Evolutionary conservation across 208 protist genomes (phyloP).

Genomic region (Leishmania tarentolae): DNA sequence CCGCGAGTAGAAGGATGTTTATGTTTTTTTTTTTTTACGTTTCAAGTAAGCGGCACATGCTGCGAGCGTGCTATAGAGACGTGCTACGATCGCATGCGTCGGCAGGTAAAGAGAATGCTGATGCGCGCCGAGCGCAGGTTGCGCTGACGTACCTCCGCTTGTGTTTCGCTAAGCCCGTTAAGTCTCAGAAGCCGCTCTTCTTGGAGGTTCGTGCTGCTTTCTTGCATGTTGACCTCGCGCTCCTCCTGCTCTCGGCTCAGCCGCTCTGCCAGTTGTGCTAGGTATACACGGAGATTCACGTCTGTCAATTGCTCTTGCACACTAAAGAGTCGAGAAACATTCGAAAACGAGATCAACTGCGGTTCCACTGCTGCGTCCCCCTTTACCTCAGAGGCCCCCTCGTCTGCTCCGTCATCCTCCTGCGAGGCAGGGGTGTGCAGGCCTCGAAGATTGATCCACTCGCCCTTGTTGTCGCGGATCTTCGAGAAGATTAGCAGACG

Average conservation of each 20-base stretch:
- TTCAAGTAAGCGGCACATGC: not conserved
- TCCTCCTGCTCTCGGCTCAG: constrained; percentile 8
- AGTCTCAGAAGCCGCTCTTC: not conserved
- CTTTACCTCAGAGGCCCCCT: not conserved
- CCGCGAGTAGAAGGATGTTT: no score
- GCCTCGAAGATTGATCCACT: constrained; percentile 4
- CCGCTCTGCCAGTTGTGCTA: constrained; percentile 16
- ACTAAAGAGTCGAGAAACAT: constrained; percentile 9
- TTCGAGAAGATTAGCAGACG: constrained; percentile 25
- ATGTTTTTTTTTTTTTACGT: not conserved
- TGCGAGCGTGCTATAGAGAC: not conserved
- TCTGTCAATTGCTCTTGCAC: constrained; percentile 18
- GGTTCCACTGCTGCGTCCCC: not conserved
- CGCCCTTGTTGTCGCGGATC: constrained; percentile 28
- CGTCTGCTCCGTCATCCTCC: not conserved
- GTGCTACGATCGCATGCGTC: constrained; percentile 11
- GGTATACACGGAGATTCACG: constrained; percentile 22
- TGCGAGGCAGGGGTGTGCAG: not conserved
- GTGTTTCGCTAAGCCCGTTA: constrained; percentile 1
- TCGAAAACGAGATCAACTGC: constrained; percentile 5
- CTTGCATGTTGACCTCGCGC: not conserved
- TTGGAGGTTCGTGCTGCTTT: not conserved
- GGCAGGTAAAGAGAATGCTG: constrained; percentile 7
- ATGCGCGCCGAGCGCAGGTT: not conserved
- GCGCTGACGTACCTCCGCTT: not conserved